Evolutionary conservation across 768 basidiomycete genomes (phyloP), one percentile per base, ranked within the genome.

Genomic region (Russula earlei): DNA sequence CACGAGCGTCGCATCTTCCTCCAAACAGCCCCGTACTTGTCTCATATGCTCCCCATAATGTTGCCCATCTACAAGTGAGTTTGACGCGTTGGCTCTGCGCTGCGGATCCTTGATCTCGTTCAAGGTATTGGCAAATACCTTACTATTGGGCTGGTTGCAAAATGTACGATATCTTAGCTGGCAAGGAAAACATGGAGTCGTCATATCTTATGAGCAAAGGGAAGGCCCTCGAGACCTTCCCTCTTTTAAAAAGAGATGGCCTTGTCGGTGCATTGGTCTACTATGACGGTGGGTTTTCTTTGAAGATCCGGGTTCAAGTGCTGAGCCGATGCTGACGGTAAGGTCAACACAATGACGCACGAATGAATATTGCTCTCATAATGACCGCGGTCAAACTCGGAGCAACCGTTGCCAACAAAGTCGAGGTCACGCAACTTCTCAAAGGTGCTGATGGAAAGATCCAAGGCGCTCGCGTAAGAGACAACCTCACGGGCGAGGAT

Each of bases 311-410:
- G 70, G 65, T 58, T 33, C 36, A 48, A 27, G 29, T 45, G 33
- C 56, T 52, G 20, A 57, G 19, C 38, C 25, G 14, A 17, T 36
- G 19, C 47, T 47, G 31, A 36, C 45, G 15, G 15, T 9, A 57
- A 93, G 91, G 93, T 52, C 95, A 97, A 72, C 95, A 99, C 71
- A 99, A 99, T 65, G 96, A 99, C 65, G 87, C 95, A 1, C 82
- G 95, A 14, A 99, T 98, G 96, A 99, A 99, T 74, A 80, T 95
- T 52, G 91, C 95, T 0, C 76, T 99, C 31, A 79, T 95, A 65
- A 83, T 97, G 82, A 96, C 87, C 17, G 96, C 95, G 5, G 90
- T 97, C 42, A 88, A 91, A 65, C 81, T 88, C 50, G 94, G 94
- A 42, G 92, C 94, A 5, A 78, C 78, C 8, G 85, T 87, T 17